Base-by-base conservation (phyloP, 345 rosid genomes). In the Geranium rotundifolium region DNA sequence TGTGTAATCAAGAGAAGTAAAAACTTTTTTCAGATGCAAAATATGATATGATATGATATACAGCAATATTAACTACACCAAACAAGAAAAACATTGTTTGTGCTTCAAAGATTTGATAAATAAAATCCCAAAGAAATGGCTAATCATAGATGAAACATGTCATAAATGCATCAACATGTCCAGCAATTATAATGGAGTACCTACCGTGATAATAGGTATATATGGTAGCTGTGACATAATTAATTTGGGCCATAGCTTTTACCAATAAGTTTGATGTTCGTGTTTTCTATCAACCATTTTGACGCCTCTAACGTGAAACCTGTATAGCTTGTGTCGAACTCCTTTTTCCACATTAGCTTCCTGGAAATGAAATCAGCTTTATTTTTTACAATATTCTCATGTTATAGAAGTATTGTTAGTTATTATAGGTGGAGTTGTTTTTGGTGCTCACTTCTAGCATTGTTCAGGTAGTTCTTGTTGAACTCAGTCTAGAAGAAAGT, bases 261-360 rank as follows among this genome's bases (percentile, higher is more conserved):
- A 92, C 93, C 98, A 5, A 92, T 78, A 56, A 92, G 77, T 73
- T 87, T 92, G 78, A 92, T 79, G 75, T 87, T 91, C 1, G 98
- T 89, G 69, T 89, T 85, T 41, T 89, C 90, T 19, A 85, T 89
- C 85, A 92, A 78, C 95, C 96, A 92, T 31, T 82, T 82, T 4
- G 95, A 95, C 4, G 91, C 98, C 34, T 92, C 98, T 62, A 63
- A 76, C 77, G 77, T 84, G 69, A 92, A 92, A 19, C 95, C 98
- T 13, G 83, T 93, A 54, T 79, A 87, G 82, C 93, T 87, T 60
- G 91, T 75, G 73, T 87, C 96, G 52, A 87, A 83, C 65, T 72
- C 79, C 23, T 75, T 78, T 67, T 85, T 80, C 66, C 77, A 85
- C 96, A 92, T 92, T 59, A 92, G 90, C 75, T 74, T 74, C 86